Conservation (phyloP, 495 filamentous ascomycete species). For the Penicillium odoratum region DNA sequence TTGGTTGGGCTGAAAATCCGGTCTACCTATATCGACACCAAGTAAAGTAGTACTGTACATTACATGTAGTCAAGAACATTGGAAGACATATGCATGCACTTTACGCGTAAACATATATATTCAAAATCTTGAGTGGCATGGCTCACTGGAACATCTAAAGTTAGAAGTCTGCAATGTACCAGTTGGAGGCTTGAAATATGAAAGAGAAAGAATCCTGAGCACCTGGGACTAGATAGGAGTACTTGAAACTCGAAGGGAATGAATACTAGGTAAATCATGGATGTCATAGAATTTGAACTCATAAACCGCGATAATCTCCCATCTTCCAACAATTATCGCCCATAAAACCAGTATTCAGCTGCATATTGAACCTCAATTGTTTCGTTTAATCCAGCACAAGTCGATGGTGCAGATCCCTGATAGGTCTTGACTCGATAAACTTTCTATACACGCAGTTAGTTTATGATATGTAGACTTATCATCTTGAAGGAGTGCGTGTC, state of each 20-base stretch:
- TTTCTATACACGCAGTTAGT: constrained; percentile 36
- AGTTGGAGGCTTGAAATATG: no score
- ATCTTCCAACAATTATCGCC: constrained; percentile 13
- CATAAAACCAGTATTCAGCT: constrained; percentile 72
- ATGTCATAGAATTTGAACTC: neutral
- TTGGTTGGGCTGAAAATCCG: no score
- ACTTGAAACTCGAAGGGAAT: neutral
- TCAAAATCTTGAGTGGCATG: no score
- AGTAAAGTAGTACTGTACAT: no score
- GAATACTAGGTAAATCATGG: neutral
- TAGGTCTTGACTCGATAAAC: constrained; percentile 71
- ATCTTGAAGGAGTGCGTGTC: constrained; percentile 1
- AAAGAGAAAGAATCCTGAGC: no score
- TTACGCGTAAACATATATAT: no score
- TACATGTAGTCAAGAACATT: no score
- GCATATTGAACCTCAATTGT: constrained; percentile 60
- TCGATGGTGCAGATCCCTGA: constrained; percentile 56
- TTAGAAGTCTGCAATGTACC: no score
- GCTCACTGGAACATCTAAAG: no score
- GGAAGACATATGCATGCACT: no score
- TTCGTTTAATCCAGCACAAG: constrained; percentile 37
- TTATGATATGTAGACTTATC: neutral
- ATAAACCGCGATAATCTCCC: neutral
- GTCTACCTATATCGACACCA: no score
- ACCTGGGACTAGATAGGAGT: neutral